A percentile compares a stretch with the other conserved stretches of the same genome.
phyloP scores from a whole-genome alignment of 805 yeast genomes.

The Cephaloascus fragrans region DNA sequence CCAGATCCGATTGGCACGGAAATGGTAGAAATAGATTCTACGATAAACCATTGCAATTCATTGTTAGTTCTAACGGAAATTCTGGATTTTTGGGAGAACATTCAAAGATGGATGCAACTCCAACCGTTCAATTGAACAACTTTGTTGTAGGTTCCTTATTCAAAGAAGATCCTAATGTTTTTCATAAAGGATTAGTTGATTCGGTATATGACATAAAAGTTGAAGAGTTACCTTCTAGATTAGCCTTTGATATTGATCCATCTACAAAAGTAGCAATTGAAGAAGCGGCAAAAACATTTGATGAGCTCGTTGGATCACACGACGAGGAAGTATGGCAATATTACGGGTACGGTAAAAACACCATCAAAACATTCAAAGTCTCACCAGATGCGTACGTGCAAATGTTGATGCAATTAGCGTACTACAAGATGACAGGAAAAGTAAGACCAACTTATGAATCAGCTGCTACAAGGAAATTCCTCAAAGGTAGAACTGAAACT shows the following conservation, averaged over 20 bases:
- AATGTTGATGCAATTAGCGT: conserved; percentile 84
- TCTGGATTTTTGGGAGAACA: conserved; percentile 96
- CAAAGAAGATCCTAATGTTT: conserved; percentile 29
- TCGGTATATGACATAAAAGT: background rate
- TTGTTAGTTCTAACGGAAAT: conserved; percentile 71
- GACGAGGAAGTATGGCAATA: conserved; percentile 74
- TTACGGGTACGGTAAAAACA: conserved; percentile 77
- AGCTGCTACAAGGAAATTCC: conserved; percentile 85
- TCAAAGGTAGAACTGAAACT: conserved; percentile 90
- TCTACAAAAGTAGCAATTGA: conserved; percentile 39
- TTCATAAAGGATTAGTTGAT: conserved; percentile 8
- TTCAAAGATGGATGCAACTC: conserved; percentile 97
- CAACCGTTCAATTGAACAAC: conserved; percentile 83
- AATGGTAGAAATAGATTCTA: conserved; percentile 83
- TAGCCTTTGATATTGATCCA: conserved; percentile 54
- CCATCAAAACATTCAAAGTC: conserved; percentile 72
- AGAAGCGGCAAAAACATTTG: conserved; percentile 47
- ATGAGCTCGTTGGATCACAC: conserved; percentile 48
- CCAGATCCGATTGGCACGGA: conserved; percentile 91
- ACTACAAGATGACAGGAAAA: conserved; percentile 72
- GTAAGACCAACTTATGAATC: conserved; percentile 91
- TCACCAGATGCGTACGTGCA: conserved; percentile 95
- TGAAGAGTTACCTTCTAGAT: conserved; percentile 7
- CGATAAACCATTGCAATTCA: conserved; percentile 85
- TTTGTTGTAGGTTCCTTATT: conserved; percentile 49